Conservation (phyloP, 2,329 filamentous ascomycete genomes). For the Botrytis porri region DNA sequence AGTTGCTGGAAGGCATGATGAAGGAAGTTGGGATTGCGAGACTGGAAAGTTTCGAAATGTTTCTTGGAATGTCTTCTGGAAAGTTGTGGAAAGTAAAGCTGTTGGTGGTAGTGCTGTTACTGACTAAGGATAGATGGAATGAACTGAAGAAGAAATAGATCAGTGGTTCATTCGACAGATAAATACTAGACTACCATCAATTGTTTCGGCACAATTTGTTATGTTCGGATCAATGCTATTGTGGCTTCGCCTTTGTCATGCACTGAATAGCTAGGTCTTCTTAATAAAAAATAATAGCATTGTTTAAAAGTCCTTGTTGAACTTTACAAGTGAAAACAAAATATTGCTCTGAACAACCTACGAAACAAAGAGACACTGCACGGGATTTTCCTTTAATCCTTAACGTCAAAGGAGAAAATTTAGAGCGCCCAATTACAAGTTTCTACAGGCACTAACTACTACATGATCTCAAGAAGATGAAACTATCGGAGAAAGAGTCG, state of each 20-base stretch:
- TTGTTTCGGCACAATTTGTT: neutral
- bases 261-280: fast-evolving
- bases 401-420: neutral
- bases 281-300: neutral
- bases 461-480: neutral
- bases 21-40: neutral
- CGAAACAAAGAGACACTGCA: neutral
- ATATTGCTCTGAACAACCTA: neutral
- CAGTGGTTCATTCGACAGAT: neutral
- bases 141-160: neutral
- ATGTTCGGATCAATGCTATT: neutral
- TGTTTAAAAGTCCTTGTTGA: neutral
- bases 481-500: neutral
- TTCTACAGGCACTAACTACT: neutral
- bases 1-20: neutral
- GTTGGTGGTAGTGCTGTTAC: neutral
- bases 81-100: neutral
- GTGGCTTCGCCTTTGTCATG: neutral
- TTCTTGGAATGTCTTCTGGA: neutral
- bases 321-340: neutral
- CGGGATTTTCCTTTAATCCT: neutral
- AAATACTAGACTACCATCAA: neutral
- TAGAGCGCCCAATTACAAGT: neutral
- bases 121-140: neutral
- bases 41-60: neutral